Evolutionary conservation across 805 yeast genomes (phyloP).

Genomic region (Yamadazyma olivae): DNA sequence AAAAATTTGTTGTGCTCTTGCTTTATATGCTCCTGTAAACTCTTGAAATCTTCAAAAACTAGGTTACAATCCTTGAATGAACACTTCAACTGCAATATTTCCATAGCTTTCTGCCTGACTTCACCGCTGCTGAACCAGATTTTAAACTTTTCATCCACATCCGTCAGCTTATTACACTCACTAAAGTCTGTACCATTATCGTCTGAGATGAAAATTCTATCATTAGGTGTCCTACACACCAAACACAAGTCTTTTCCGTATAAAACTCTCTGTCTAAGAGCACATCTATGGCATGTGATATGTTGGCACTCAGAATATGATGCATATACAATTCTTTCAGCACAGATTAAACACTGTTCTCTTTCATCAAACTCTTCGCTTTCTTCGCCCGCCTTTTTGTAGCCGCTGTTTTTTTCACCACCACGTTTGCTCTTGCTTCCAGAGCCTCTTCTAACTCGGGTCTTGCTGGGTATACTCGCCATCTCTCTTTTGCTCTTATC

Average conservation of each 20-base stretch:
- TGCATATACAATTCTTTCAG: slow-evolving; percentile 59
- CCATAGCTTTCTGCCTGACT: slow-evolving; percentile 48
- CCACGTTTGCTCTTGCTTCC: not conserved
- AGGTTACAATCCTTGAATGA: slow-evolving; percentile 39
- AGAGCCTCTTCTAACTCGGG: slow-evolving; percentile 2
- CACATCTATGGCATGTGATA: slow-evolving; percentile 76
- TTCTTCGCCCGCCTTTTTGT: slow-evolving; percentile 1
- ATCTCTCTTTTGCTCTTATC: no score
- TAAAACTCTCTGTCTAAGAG: slow-evolving; percentile 77
- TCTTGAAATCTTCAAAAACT: slow-evolving; percentile 49
- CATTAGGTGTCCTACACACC: slow-evolving; percentile 76
- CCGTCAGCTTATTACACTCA: slow-evolving; percentile 33
- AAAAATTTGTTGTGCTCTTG: slow-evolving; percentile 58
- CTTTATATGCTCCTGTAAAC: slow-evolving; percentile 62
- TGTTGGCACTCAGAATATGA: slow-evolving; percentile 85
- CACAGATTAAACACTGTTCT: slow-evolving; percentile 77
- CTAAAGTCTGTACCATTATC: slow-evolving; percentile 31
- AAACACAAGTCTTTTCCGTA: slow-evolving; percentile 74
- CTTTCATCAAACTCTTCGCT: slow-evolving; percentile 24
- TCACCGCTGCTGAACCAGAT: slow-evolving; percentile 56
- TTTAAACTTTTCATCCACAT: slow-evolving; percentile 44
- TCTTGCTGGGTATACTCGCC: not conserved
- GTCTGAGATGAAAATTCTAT: slow-evolving; percentile 56
- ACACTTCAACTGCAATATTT: slow-evolving; percentile 56
- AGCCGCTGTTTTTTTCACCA: not conserved